phyloP scores from a whole-genome alignment of 2,329 filamentous ascomycete genomes.

The Laburnicola sp. region DNA sequence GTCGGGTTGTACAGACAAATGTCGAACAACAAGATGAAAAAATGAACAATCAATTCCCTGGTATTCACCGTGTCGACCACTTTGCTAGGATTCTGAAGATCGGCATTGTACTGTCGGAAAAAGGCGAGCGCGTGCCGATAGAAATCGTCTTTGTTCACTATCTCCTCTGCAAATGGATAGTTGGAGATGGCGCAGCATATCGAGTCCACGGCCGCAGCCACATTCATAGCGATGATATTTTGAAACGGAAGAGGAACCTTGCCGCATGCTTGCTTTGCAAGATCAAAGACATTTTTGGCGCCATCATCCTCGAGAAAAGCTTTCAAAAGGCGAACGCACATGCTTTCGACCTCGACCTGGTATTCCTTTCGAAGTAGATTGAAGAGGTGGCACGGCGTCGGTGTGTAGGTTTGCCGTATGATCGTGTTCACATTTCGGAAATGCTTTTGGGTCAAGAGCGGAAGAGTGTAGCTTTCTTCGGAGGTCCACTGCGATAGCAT shows the following conservation, averaged over 20 bases:
- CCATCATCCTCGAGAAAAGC: conserved; percentile 33
- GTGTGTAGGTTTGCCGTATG: conserved; percentile 15
- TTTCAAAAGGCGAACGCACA: conserved; percentile 24
- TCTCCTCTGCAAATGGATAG: conserved; percentile 6
- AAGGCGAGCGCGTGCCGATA: conserved; percentile 26
- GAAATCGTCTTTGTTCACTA: conserved; percentile 24
- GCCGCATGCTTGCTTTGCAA: conserved; percentile 27
- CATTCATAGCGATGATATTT: conserved; percentile 21
- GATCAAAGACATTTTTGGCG: conserved; percentile 27
- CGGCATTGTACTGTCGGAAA: conserved; percentile 33
- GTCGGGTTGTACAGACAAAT: conserved; percentile 33
- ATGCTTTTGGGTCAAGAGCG: conserved; percentile 36
- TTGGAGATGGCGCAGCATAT: conserved; percentile 31
- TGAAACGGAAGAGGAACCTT: conserved; percentile 22
- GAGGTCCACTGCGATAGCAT: conserved; percentile 22
- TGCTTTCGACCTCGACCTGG: conserved; percentile 20
- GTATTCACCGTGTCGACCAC: conserved; percentile 29
- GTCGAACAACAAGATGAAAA: conserved; percentile 27
- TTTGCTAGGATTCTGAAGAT: conserved; percentile 34
- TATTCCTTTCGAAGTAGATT: conserved; percentile 36
- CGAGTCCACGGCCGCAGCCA: conserved; percentile 22
- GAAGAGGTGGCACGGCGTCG: conserved; percentile 23
- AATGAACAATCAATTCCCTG: conserved; percentile 30
- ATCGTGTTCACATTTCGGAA: conserved; percentile 29
- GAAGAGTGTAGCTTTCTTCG: conserved; percentile 20